Percentiles rank a stretch among this genome's conserved stretches.
Conservation (phyloP, 2,329 filamentous ascomycete genomes). For the Diaporthe helianthi region DNA sequence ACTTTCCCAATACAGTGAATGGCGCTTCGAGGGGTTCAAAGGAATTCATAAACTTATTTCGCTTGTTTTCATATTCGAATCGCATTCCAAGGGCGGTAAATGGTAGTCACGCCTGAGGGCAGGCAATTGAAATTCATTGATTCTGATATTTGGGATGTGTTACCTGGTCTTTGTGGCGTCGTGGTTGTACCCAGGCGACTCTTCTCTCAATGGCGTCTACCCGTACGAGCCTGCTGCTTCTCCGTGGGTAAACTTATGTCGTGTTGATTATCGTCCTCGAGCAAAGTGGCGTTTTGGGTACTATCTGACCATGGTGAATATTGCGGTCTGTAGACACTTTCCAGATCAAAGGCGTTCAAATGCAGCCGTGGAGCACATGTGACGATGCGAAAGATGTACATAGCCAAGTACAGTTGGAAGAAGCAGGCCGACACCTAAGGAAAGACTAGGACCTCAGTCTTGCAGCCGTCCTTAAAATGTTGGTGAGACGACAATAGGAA, state of each 20-base stretch:
- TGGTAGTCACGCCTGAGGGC: constrained; percentile 13
- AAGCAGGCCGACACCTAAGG: not conserved
- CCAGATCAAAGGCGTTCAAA: not conserved
- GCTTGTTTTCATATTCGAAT: not conserved
- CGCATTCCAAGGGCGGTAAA: not conserved
- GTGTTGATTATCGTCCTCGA: not conserved
- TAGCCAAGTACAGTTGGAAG: not conserved
- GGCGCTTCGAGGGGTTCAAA: not conserved
- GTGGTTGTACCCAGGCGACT: not conserved
- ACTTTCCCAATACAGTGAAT: not conserved
- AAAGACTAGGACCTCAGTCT: not conserved
- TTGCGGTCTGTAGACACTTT: not conserved
- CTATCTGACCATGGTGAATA: not conserved
- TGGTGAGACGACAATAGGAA: not conserved
- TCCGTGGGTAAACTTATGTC: not conserved
- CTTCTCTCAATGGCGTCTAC: not conserved
- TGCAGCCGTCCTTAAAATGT: not conserved
- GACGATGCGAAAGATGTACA: not conserved
- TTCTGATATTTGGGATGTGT: constrained; percentile 1
- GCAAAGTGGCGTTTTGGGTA: not conserved
- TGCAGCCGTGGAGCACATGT: not conserved
- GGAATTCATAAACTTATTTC: not conserved
- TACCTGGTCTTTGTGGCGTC: constrained; percentile 7
- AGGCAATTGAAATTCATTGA: constrained; percentile 8
- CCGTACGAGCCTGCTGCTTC: not conserved